A percentile compares a stretch with the other conserved stretches of the same genome.
phyloP scores from a whole-genome alignment of 345 rosid genomes.

The Eucalyptus melliodora region DNA sequence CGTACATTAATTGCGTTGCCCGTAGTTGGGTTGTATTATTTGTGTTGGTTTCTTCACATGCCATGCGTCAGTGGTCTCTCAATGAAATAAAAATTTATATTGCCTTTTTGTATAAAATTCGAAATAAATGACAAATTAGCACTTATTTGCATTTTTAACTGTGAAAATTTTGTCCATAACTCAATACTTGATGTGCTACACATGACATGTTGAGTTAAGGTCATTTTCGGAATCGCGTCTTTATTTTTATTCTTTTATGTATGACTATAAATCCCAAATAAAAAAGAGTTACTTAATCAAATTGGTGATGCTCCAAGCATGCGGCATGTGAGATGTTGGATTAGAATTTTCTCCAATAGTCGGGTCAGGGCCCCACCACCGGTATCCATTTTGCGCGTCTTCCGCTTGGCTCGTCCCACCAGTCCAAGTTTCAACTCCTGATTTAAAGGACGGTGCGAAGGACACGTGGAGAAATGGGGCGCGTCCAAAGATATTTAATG shows the following conservation, averaged over 20 bases:
- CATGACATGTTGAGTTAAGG: background rate
- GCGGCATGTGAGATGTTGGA: background rate
- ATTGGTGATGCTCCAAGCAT: background rate
- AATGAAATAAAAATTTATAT: background rate
- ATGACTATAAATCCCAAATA: background rate
- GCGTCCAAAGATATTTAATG: background rate
- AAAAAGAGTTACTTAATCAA: background rate
- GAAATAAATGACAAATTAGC: background rate
- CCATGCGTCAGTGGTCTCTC: accelerated
- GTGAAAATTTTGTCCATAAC: background rate
- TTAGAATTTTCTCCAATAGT: background rate
- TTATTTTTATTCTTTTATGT: background rate
- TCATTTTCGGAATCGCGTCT: background rate
- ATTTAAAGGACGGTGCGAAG: background rate
- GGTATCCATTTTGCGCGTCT: background rate
- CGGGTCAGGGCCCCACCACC: background rate
- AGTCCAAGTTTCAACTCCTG: background rate
- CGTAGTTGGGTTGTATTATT: background rate
- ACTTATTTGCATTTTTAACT: accelerated
- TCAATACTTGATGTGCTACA: background rate
- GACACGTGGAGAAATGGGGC: background rate
- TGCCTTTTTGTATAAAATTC: background rate
- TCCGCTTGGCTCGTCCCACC: accelerated
- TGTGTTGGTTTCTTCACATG: background rate
- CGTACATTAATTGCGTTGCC: no score